Percentiles rank a stretch among this genome's conserved stretches.
Evolutionary conservation across 495 filamentous ascomycete genomes (phyloP).

Genomic region (Penicillium waksmanii): DNA sequence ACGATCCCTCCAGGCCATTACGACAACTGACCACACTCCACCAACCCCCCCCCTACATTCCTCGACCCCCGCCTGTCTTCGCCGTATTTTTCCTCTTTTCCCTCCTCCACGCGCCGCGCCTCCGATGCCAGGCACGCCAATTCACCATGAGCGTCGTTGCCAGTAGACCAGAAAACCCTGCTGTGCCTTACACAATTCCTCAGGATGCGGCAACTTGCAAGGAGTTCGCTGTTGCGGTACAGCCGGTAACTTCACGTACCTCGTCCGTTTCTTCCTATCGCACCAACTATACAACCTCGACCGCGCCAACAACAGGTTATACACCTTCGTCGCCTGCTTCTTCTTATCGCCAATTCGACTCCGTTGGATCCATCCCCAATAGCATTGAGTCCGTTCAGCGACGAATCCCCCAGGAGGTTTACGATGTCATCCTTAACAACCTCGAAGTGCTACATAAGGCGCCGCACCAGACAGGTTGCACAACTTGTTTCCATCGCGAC

Average conservation of each 20-base stretch:
- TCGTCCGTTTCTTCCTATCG: conserved; percentile 49
- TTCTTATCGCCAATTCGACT: conserved; percentile 43
- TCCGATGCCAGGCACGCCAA: conserved; percentile 28
- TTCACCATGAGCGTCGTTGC: conserved; percentile 48
- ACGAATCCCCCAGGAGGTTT: conserved; percentile 58
- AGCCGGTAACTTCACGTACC: conserved; percentile 38
- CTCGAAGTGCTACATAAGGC: conserved; percentile 53
- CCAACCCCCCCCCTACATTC: conserved; percentile 27
- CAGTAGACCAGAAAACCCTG: conserved; percentile 44
- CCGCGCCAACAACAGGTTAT: conserved; percentile 40
- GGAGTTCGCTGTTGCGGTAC: conserved; percentile 35
- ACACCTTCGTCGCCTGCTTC: conserved; percentile 42
- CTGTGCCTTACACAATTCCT: conserved; percentile 37
- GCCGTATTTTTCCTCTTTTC: conserved; percentile 17
- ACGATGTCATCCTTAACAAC: conserved; percentile 57
- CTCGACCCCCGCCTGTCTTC: conserved; percentile 16
- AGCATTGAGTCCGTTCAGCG: conserved; percentile 48
- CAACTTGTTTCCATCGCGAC: conserved; percentile 80
- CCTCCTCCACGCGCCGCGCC: conserved; percentile 12
- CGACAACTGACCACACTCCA: conserved; percentile 14
- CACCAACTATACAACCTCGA: conserved; percentile 44
- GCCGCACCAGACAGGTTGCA: conserved; percentile 55
- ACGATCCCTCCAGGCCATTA: conserved; percentile 23
- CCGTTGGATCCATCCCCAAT: conserved; percentile 39
- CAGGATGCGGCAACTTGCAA: conserved; percentile 23